Evolutionary conservation across 2,329 filamentous ascomycete genomes (phyloP), one percentile per base, ranked within the genome.

Genomic region (Cercospora citrullina): DNA sequence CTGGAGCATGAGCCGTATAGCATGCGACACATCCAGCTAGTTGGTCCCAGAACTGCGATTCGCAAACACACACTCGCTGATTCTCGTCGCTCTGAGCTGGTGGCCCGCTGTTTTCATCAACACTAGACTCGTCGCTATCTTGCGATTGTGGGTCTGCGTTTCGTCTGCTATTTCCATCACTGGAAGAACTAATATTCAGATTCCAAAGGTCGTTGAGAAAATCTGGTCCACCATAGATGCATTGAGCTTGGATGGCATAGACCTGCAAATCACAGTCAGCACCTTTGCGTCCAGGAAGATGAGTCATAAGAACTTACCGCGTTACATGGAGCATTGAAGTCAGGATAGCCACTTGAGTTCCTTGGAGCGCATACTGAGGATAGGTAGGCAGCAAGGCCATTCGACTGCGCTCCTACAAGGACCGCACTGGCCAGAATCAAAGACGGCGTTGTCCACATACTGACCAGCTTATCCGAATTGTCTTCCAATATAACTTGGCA

Each of bases 61-160:
- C 63, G 71, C 75, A 77, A 58, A 76, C 45, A 60, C 75, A 77
- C 23, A 69, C 65, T 18, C 72, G 71, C 55, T 76, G 73, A n/a
- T 71, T 73, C n/a, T 66, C 67, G 68, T 71, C 69, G 26, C 64
- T 66, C n/a, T 70, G 71, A 51, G 33, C 51, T 9, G 64, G 14
- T 6, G 64, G 61, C n/a, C 5, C 58, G n/a, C 10, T 9, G 42
- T 63, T 30, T 42, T 42, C 53, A 39, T 48, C 39, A 12, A 16
- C 58, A 42, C 36, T 42, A 42, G 36, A 42, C 36, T 42, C 36
- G 36, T 42, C 36, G 4, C 36, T 14, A 14, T 42, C 36, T 33
- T 58, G 55, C 30, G 55, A 31, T 28, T 33, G 28, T 3, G 55
- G 7, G 18, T 31, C 28, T 58, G 28, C 28, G 16, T 59, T 33